Base-by-base conservation (phyloP, 2,329 filamentous ascomycete genomes). In the Hymenoscyphus infarciens region DNA sequence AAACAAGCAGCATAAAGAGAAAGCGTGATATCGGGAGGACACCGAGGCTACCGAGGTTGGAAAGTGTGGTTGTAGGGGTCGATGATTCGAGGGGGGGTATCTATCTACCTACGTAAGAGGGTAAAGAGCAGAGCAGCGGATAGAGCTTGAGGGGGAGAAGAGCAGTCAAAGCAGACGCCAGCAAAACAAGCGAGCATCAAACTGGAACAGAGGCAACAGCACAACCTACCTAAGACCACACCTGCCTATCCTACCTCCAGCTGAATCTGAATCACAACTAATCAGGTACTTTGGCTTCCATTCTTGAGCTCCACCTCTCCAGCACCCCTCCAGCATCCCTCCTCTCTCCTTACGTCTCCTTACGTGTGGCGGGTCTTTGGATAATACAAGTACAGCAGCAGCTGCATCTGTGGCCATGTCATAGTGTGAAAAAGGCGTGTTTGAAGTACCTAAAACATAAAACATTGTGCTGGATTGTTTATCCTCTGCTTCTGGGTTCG, bases 221-320 rank as follows among this genome's bases (percentile, higher is more conserved):
- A 15, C 35, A 15, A 10, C 2, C 35, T 38, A 13, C 35, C 13
- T 5, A 38, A 2, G 4, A 38, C 13, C 35, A 38, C 27, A 10
- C 8, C 6, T 2, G n/a, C 8, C 6, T 2, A 31, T 8, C 25
- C 53, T 11, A 31, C 25, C 6, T 45, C 45, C 33, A 33, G 22
- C 31, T 39, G 25, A 57, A 22, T 22, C 15, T 33, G 38, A 57
- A 8, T 27, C 16, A 19, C 35, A 45, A 15, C 56, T 57, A 38
- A 57, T 57, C 56, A 57, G 56, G 56, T 57, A 57, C 35, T 39
- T 42, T 52, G 10, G 2, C 33, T 57, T 25, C 31, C 22, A 19
- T 38, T 57, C 3, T 38, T 38, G 35, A 38, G 33, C 38, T 27
- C 35, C 38, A 19, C 56, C 19, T 16, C 6, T 33, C 15, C 35